Base-by-base conservation (phyloP, 208 protist genomes). In the Phytomonas sp. region DNA sequence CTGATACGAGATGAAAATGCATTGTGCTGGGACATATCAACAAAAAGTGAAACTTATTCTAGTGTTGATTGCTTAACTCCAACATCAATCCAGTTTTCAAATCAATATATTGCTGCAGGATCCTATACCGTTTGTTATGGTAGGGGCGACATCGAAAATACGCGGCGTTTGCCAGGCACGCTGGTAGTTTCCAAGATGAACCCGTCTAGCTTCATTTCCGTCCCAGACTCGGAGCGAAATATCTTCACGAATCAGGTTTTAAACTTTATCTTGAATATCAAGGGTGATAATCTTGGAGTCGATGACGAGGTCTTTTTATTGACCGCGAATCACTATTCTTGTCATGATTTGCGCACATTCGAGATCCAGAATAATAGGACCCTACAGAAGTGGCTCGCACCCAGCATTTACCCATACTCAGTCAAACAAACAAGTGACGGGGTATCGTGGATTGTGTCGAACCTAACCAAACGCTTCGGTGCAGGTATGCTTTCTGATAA, bases 91-190 rank as follows among this genome's bases (percentile, higher is more conserved):
- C 78, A 88, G 75, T 96, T 93, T 72, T 79, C 82, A 0, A 75
- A 93, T 37, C 72, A 88, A 59, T 92, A 88, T 66, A 63, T 94
- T 14, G 69, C 66, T 16, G 73, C 72, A 5, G 92, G 92, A 23
- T 69, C 29, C 31, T 96, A 89, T 73, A 96, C 87, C 14, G 77
- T 93, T 8, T 96, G 92, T 77, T 94, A 92, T 69, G 85, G 87
- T 65, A 60, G 42, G 70, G 70, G 36, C 66, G 67, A 70, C 59
- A 59, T 68, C 56, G 29, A 29, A 23, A 82, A 68, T 26, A 73
- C 79, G 12, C 81, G 81, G 11, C 92, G 89, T 62, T 40, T 96
- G 7, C 89, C 89, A 6, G 80, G 81, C 16, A 81, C 65, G 33
- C 68, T 96, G 52, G 81, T 71, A 0, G 81, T 96, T 0, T 52